Percentiles rank a stretch among this genome's conserved stretches.
Evolutionary conservation across 345 rosid genomes (phyloP).

Genomic region (Eutrema yunnanense): DNA sequence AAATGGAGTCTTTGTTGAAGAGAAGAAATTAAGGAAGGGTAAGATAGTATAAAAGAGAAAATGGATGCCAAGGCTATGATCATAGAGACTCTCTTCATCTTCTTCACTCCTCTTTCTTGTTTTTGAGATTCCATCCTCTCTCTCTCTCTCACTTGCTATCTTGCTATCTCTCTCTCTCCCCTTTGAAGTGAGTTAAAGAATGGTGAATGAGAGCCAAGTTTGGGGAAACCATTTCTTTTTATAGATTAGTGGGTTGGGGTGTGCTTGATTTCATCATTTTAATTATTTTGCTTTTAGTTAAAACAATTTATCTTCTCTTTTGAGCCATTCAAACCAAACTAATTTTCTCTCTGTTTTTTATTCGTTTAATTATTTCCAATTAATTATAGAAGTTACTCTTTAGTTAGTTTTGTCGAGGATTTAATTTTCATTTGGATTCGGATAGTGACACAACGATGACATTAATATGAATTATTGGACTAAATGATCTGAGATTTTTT

Average conservation of each 20-base stretch:
- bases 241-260: not conserved
- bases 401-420: not conserved
- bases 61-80: slow-evolving; percentile 32
- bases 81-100: slow-evolving; percentile 30
- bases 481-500: not conserved
- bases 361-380: not conserved
- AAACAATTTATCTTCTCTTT: not conserved
- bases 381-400: not conserved
- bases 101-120: slow-evolving; percentile 11
- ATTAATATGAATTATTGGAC: not conserved
- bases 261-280: not conserved
- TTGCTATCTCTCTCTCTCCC: not conserved
- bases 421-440: not conserved
- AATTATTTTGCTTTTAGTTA: not conserved
- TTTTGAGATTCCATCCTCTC: slow-evolving; percentile 5
- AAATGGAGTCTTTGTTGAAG: slow-evolving; percentile 26
- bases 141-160: not conserved
- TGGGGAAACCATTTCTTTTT: not conserved
- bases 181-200: not conserved
- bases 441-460: not conserved
- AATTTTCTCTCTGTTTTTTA: too few species aligned
- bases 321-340: slow-evolving; percentile 14
- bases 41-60: slow-evolving; percentile 35
- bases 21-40: slow-evolving; percentile 23
- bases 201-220: not conserved